Base-by-base conservation (phyloP, 1,284 basidiomycete species). In the Cryptococcus sp. region DNA sequence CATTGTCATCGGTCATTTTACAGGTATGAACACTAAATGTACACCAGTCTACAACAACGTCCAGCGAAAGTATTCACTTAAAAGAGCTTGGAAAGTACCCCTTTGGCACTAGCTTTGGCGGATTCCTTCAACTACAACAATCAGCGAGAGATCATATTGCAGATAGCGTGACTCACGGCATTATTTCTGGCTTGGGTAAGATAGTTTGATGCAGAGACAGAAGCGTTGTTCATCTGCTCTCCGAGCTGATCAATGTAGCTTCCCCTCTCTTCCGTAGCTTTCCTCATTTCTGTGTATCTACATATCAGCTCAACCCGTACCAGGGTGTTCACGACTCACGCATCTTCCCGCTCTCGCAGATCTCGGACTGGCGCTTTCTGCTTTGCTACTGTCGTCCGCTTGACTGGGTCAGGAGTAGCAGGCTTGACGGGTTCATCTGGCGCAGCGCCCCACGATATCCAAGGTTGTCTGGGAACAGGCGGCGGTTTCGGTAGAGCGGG, bases 401-500 rank as follows among this genome's bases (percentile, higher is more conserved):
- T 66, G 28, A 56, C 10, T 18, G 56, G 53, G 7, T 51, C 52
- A 3, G 55, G 43, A 2, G 61, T 50, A 3, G 60, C 43, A 1
- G 60, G 50, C 24, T 52, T 49, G 24, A 50, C 54, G 21, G 54
- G 48, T 23, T 64, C 57, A 10, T 60, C 60, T n/a, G 66, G 62
- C 5, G 64, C 61, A 45, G 65, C 62, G 36, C 69, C 72, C 73
- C 73, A 74, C 7, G 66, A 57, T 51, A 74, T 67, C 24, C 74
- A 60, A 4, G 72, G 68, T 57, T 68, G 63, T 21, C 60, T 55
- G 2, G 70, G 66, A 16, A 62, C 54, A 2, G 66, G 61, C 0
- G 69, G 62, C 0, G 63, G 56, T 42, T 62, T 57, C 2, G 61
- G 64, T 10, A 59, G 55, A 5, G 66, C 51, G 0, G 72, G 67